Evolutionary conservation across 768 basidiomycete genomes (phyloP), one percentile per base, ranked within the genome.

Genomic region (Termitomyces bulborhizus): DNA sequence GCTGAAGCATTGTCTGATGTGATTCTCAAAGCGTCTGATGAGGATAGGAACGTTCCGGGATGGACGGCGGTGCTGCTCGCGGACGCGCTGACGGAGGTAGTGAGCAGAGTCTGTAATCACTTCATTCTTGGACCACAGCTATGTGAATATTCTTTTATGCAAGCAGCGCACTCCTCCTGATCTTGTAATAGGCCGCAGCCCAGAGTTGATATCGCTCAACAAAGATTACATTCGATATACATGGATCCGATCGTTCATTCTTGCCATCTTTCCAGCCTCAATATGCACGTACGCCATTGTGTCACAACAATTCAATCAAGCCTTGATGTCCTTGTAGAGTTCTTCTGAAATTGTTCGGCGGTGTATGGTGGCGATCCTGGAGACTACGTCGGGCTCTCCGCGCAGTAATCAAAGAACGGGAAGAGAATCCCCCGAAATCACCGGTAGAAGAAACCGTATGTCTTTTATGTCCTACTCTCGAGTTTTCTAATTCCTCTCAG

Each of bases 71-170:
- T 56, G 1, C 29, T 9, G 18, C 44, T 47, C 39, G 57, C 16
- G 15, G 51, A 61, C 39, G 39, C 34, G 3, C 32, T 58, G 57
- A 31, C 44, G 43, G 60, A 61, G 26, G 49, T 61, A 2, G 47
- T 56, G 44, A 61, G 57, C 36, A 51, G 54, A 40, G 52, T 56
- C 4, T 58, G 53, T 45, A 61, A 58, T 40, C 60, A 57, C 18
- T 51, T 31, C 3, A 32, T 58, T 6, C 36, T 61, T 21, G 60
- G 60, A 0, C 34, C 50, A 7, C 51, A 55, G 32, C 21, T 48
- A 43, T 61, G 60, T 56, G 18, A 43, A 54, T 50, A 32, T 5
- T 15, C 27, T 16, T 27, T n/a, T 21, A 12, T 18, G 0, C 4
- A 11, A 16, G 26, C 4, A 11, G 11, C 2, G 15, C 18, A 15